Percentiles rank a stretch among this genome's conserved stretches.
These are phyloP conservation scores for Bimuria novae-zelandiae DNA, from an alignment of 2,329 filamentous ascomycete species.

Conservation along the genomic window DNA sequence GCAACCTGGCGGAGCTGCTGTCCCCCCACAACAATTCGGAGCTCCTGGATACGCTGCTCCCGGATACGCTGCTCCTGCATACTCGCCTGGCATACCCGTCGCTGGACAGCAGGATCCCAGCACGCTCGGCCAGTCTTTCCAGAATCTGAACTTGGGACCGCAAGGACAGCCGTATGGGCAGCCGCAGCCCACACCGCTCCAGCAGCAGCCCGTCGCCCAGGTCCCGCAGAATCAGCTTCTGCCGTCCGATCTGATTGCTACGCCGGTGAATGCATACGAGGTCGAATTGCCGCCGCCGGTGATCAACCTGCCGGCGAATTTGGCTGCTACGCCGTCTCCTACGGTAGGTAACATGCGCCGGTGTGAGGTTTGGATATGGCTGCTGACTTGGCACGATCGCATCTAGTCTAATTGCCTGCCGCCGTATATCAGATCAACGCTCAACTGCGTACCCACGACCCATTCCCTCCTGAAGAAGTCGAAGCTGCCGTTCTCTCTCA, in stretches of 20 bases:
- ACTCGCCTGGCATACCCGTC: slow-evolving; percentile 22
- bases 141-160: slow-evolving; percentile 71
- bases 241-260: slow-evolving; percentile 86
- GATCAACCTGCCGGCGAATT: slow-evolving; percentile 88
- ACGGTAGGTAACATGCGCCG: slow-evolving; percentile 25
- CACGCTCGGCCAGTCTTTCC: slow-evolving; percentile 77
- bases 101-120: slow-evolving; percentile 59
- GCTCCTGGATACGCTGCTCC: too few relatives aligned
- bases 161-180: slow-evolving; percentile 49
- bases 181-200: slow-evolving; percentile 38
- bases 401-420: slow-evolving; percentile 92
- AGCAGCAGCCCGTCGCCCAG: slow-evolving; percentile 36
- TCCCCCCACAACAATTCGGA: slow-evolving; percentile 35
- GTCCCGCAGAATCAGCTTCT: slow-evolving; percentile 75
- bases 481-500: slow-evolving; percentile 86
- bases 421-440: slow-evolving; percentile 92
- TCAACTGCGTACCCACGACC: slow-evolving; percentile 92
- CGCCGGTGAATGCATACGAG: slow-evolving; percentile 93
- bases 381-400: too few relatives aligned
- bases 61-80: too few relatives aligned
- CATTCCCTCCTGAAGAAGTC: slow-evolving; percentile 95
- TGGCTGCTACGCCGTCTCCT: slow-evolving; percentile 89
- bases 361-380: too few relatives aligned
- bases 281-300: slow-evolving; percentile 88
- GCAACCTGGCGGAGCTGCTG: slow-evolving; percentile 52